phyloP scores from a whole-genome alignment of 179 eudicot genomes.

The Heliamphora ciliata region DNA sequence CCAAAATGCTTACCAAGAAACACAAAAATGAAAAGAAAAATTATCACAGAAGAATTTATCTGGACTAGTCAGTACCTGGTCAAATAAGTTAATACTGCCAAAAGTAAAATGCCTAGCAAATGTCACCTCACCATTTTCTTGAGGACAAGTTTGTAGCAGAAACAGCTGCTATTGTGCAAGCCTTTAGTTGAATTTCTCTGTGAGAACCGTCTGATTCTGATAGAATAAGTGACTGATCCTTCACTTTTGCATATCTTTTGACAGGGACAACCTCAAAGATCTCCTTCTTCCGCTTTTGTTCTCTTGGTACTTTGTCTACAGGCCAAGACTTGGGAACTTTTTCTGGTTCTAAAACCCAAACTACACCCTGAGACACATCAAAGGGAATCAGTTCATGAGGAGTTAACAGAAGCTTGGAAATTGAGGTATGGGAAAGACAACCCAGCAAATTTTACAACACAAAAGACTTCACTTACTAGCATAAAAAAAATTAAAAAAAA shows the following conservation, averaged over 20 bases:
- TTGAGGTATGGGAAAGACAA: neutral
- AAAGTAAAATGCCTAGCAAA: slow-evolving; percentile 11
- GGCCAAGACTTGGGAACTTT: slow-evolving; percentile 44
- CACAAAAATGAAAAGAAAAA: neutral
- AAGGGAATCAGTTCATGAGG: neutral
- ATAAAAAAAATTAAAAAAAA: neutral
- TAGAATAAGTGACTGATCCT: slow-evolving; percentile 54
- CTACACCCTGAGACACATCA: slow-evolving; percentile 47
- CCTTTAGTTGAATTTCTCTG: slow-evolving; percentile 48
- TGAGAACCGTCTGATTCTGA: slow-evolving; percentile 57
- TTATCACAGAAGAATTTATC: neutral
- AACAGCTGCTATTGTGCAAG: slow-evolving; percentile 72
- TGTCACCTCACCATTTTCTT: slow-evolving; percentile 64
- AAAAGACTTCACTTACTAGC: neutral
- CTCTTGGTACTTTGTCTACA: slow-evolving; percentile 31
- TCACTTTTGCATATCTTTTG: slow-evolving; percentile 58
- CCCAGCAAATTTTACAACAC: neutral
- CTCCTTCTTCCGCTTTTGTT: slow-evolving; percentile 53
- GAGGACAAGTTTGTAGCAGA: slow-evolving; percentile 68
- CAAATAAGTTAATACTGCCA: neutral
- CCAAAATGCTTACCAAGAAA: neutral
- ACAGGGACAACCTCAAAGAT: slow-evolving; percentile 73
- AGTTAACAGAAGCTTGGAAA: slow-evolving; percentile 2
- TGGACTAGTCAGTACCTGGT: neutral
- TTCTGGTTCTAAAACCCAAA: slow-evolving; percentile 78